Conservation (phyloP, 225 moss, liverwort and hornwort species). For the Pleurozium schreberi region DNA sequence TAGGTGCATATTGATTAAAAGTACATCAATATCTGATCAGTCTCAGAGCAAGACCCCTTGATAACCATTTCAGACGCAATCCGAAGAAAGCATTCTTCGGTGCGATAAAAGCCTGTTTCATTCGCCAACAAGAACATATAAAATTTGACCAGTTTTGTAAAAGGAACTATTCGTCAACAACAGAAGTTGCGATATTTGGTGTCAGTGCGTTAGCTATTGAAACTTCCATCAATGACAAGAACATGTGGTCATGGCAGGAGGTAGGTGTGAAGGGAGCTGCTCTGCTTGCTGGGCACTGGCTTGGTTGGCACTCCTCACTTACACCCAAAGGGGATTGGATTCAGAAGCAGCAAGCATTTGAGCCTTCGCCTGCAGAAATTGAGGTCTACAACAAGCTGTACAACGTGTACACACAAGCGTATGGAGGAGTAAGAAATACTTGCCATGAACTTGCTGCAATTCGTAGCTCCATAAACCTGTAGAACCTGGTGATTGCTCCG, state of each 20-base stretch:
- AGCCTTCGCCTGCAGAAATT: constrained; percentile 44
- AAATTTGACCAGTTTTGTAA: background rate
- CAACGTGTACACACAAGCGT: constrained; percentile 43
- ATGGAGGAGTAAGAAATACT: constrained; percentile 40
- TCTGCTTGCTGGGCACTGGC: constrained; percentile 76
- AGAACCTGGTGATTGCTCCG: background rate
- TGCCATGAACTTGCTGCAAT: constrained; percentile 47
- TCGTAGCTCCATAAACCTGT: constrained; percentile 3
- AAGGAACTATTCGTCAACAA: background rate
- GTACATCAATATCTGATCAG: background rate
- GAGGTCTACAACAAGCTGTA: constrained; percentile 52
- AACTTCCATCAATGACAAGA: background rate
- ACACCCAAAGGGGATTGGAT: constrained; percentile 53
- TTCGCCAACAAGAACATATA: background rate
- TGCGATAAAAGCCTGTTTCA: background rate
- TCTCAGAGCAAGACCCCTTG: background rate
- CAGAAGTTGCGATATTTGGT: background rate
- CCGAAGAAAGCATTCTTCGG: background rate
- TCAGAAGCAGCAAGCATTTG: constrained; percentile 41
- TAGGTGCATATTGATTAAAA: background rate
- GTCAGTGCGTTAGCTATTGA: background rate
- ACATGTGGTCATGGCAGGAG: constrained; percentile 36
- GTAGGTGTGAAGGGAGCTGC: constrained; percentile 98
- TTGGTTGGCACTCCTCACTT: constrained; percentile 75
- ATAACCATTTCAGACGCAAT: background rate